A percentile compares a stretch with the other conserved stretches of the same genome.
Evolutionary conservation across 495 filamentous ascomycete genomes (phyloP).

Genomic region (Staphylotrichum longicolle): DNA sequence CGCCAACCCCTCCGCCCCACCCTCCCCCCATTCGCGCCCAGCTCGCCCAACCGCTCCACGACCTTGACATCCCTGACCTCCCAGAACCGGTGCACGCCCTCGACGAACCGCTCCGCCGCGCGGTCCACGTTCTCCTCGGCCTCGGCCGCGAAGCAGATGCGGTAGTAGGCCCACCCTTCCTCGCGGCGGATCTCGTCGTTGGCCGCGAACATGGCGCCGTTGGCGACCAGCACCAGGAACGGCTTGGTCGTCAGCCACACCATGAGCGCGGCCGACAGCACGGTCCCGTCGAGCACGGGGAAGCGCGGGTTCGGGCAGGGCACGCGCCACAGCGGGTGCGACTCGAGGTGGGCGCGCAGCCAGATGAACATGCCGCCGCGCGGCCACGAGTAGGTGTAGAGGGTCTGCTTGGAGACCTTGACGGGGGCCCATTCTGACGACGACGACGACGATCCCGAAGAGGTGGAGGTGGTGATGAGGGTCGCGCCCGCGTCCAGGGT

Average conservation of each 20-base stretch:
- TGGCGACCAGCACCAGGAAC: constrained; percentile 61
- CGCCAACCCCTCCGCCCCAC: background rate
- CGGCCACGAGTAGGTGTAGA: constrained; percentile 75
- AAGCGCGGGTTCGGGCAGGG: constrained; percentile 30
- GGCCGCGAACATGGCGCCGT: constrained; percentile 70
- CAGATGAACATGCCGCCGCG: constrained; percentile 94
- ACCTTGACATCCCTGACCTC: constrained; percentile 61
- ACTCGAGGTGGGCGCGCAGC: constrained; percentile 64
- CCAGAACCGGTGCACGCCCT: constrained; percentile 74
- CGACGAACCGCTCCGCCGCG: constrained; percentile 60
- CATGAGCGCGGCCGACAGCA: constrained; percentile 65
- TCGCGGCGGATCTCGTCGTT: constrained; percentile 52
- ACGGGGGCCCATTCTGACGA: constrained; percentile 6
- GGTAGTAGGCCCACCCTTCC: constrained; percentile 62
- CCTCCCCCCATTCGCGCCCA: background rate
- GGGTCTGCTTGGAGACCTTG: constrained; percentile 64
- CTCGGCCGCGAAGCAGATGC: constrained; percentile 87
- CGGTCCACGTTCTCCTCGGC: constrained; percentile 61
- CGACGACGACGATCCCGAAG: constrained; percentile 16
- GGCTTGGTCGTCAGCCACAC: constrained; percentile 66
- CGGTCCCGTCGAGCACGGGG: constrained; percentile 36
- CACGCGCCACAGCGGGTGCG: constrained; percentile 64
- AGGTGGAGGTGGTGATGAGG: constrained; percentile 53
- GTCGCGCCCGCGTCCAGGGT: constrained; percentile 64
- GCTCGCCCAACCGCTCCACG: constrained; percentile 52